Conservation (phyloP, 78 protist genomes). For the Dictyostelium intermedium region DNA sequence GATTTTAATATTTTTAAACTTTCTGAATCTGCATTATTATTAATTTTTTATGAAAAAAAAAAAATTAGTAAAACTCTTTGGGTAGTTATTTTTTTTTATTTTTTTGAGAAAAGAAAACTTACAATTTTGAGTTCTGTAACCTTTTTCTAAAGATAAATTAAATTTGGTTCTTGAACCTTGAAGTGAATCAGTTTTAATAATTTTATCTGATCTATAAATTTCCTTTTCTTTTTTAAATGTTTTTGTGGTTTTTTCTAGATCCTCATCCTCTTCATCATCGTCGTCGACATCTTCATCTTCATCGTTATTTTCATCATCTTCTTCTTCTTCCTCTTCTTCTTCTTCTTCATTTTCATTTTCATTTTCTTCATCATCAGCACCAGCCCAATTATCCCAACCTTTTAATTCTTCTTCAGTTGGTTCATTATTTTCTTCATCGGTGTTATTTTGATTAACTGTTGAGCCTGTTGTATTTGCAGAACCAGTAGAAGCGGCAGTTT, state of each 20-base stretch:
- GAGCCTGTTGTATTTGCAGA: neutral
- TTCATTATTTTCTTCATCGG: neutral
- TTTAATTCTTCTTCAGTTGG: neutral
- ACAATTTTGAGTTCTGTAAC: neutral
- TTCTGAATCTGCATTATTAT: conserved; percentile 13
- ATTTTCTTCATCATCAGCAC: conserved; percentile 7
- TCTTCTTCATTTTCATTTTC: neutral
- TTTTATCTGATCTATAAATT: conserved; percentile 11
- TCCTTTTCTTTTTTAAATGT: neutral
- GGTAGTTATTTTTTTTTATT: neutral
- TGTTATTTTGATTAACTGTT: neutral
- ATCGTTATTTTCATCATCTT: conserved; percentile 15
- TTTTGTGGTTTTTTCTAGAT: neutral
- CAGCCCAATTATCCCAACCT: conserved; percentile 57
- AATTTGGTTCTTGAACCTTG: conserved; percentile 31
- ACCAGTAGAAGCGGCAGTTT: neutral
- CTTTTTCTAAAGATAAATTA: conserved; percentile 6
- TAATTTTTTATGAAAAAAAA: neutral
- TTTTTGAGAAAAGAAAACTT: neutral
- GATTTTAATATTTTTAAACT: conserved; percentile 12
- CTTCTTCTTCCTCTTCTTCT: neutral
- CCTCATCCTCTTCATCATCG: neutral
- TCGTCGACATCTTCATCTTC: neutral
- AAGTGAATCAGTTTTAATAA: neutral
- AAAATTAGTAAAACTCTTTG: neutral